Conservation (phyloP, 371 early-diverging fungal genomes). For the Saksenaea vasiformis region DNA sequence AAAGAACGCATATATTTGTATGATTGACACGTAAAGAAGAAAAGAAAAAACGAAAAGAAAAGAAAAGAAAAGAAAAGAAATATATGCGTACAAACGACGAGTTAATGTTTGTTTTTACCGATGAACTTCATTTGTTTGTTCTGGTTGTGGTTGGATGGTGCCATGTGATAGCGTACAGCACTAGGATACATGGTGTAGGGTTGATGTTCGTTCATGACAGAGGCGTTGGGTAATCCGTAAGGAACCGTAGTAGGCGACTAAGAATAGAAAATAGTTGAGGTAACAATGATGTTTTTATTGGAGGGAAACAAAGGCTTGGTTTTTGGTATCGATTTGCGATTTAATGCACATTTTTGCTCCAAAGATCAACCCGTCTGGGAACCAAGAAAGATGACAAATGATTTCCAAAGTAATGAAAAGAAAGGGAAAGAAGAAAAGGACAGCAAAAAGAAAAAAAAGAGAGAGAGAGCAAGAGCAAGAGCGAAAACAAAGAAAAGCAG, state of each 20-base stretch:
- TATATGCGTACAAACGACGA: background rate
- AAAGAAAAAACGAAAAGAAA: background rate
- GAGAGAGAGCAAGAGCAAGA: background rate
- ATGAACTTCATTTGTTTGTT: background rate
- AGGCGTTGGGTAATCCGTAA: background rate
- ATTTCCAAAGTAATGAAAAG: background rate
- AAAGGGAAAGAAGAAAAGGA: background rate
- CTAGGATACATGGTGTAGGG: background rate
- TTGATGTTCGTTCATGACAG: background rate
- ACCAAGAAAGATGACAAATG: background rate
- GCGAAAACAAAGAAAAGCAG: background rate
- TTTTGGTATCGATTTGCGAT: background rate
- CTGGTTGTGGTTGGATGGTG: background rate
- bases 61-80: background rate
- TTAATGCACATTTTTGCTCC: constrained; percentile 2
- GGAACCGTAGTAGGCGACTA: background rate
- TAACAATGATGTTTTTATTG: background rate
- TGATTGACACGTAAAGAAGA: background rate
- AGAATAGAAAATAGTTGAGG: background rate
- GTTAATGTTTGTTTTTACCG: background rate
- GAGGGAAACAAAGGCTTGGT: background rate
- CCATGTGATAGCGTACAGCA: background rate
- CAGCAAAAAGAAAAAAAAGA: background rate
- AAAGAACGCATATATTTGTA: background rate
- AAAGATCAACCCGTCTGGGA: background rate